Base-by-base conservation (phyloP, 2,329 filamentous ascomycete genomes). In the Fusarium aywerte region DNA sequence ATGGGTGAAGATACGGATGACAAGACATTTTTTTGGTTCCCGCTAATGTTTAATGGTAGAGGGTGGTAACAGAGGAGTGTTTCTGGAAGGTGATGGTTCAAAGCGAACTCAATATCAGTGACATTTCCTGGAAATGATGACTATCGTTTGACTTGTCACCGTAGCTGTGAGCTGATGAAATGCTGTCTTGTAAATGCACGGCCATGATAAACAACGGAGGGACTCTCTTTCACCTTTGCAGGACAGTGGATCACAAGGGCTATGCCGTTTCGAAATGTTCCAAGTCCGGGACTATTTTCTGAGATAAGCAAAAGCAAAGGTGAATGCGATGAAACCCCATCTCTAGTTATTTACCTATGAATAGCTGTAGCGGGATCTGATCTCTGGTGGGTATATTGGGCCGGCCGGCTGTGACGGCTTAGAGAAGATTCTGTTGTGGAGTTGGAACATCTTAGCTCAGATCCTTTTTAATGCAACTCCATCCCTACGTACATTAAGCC, bases 1-100 rank as follows among this genome's bases (percentile, higher is more conserved):
- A 20, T 10, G 67, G 67, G 42, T 70, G 63, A 33, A 69, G 49
- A 25, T 62, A 65, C 31, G 69, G 45, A 6, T 29, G 49, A 7
- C 63, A 69, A 32, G 63, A 36, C 67, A 70, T 70, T 48, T 45
- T 52, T 58, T n/a, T n/a, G n/a, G n/a, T n/a, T n/a, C n/a, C 29
- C 23, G 3, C 54, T 20, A 20, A 47, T 6, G 32, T 31, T 27
- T 31, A 12, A 35, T 39, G 15, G 7, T 7, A 48, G 21, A 58
- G 31, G 31, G 32, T 18, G 7, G 39, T 11, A 58, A n/a, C 43
- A 11, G 11, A 44, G 8, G 21, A 35, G 15, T 32, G 33, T 7
- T 15, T 27, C 11, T 7, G 5, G 29, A 21, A 20, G 10, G 7
- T n/a, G 5, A 18, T 29, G 13, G 27, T 12, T 33, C 25, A n/a